phyloP scores from a whole-genome alignment of 2,329 filamentous ascomycete species.

The Thermothelomyces thermophilus region DNA sequence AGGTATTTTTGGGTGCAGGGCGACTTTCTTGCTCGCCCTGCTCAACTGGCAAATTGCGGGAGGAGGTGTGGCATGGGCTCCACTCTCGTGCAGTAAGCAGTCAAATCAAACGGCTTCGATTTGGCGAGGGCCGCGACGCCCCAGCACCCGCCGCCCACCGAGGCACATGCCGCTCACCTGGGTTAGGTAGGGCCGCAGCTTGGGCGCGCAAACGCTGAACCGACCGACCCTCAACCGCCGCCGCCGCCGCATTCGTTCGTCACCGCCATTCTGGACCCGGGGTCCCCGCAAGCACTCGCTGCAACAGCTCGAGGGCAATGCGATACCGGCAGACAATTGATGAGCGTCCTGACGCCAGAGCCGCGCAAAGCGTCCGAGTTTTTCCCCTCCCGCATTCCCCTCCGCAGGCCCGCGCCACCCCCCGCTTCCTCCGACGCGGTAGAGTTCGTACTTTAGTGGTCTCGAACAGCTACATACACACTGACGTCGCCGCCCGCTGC shows the following conservation, averaged over 20 bases:
- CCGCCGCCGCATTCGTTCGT: constrained; percentile 13
- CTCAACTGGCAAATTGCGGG: constrained; percentile 7
- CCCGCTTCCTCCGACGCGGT: background rate
- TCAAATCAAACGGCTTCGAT: constrained; percentile 9
- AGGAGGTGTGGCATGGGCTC: background rate
- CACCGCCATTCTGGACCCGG: constrained; percentile 19
- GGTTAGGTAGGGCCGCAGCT: background rate
- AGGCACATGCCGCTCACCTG: too few species aligned
- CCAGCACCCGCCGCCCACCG: too few species aligned
- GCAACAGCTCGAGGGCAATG: background rate
- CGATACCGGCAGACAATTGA: constrained; percentile 3
- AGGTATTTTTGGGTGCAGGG: constrained; percentile 3
- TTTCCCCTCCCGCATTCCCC: background rate
- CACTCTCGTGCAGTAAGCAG: constrained; percentile 4
- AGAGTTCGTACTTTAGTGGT: too few species aligned
- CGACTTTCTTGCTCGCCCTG: constrained; percentile 3
- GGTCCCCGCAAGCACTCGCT: constrained; percentile 4
- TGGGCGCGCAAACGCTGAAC: background rate
- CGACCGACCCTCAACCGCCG: constrained; percentile 4
- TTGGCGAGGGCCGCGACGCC: constrained; percentile 1
- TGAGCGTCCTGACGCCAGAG: background rate
- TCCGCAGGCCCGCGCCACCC: background rate
- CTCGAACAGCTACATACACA: too few species aligned
- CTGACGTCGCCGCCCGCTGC: background rate
- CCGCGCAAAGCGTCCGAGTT: constrained; percentile 9